These are phyloP conservation scores for Talaromyces stipitatus DNA, from an alignment of 495 filamentous ascomycete genomes.

Conservation along the genomic window DNA sequence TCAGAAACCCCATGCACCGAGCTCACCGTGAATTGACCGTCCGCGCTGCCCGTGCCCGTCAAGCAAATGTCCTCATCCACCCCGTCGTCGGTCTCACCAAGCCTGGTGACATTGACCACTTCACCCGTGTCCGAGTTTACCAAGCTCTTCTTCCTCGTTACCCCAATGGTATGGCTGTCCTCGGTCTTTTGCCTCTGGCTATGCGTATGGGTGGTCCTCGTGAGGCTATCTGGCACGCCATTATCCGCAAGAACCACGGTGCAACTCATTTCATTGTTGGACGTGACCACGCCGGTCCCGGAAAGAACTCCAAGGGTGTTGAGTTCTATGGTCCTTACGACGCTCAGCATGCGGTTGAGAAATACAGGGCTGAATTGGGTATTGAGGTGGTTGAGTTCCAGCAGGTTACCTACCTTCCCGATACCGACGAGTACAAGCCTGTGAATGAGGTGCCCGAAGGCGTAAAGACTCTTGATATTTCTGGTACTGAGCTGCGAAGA, in stretches of 20 bases:
- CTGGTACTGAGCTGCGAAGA: slow-evolving; percentile 86
- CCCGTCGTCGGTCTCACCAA: slow-evolving; percentile 97
- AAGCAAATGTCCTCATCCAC: slow-evolving; percentile 98
- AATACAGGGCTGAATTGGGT: slow-evolving; percentile 90
- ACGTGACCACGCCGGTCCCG: slow-evolving; percentile 93
- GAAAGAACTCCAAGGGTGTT: slow-evolving; percentile 90
- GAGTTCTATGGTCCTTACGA: slow-evolving; percentile 99
- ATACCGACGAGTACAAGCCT: slow-evolving; percentile 91
- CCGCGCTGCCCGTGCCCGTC: slow-evolving; percentile 85
- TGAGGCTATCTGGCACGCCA: slow-evolving; percentile 99
- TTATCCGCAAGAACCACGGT: slow-evolving; percentile 99
- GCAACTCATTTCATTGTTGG: slow-evolving; percentile 99
- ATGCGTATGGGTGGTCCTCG: slow-evolving; percentile 99
- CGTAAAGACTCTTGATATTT: slow-evolving; percentile 90
- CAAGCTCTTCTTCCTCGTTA: slow-evolving; percentile 94
- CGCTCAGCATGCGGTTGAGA: slow-evolving; percentile 95
- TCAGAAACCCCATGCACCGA: slow-evolving; percentile 94
- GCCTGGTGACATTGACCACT: slow-evolving; percentile 98
- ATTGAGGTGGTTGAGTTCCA: slow-evolving; percentile 99
- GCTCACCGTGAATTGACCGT: slow-evolving; percentile 97
- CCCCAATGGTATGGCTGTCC: slow-evolving; percentile 97
- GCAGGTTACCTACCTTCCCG: slow-evolving; percentile 97
- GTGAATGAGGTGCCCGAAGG: slow-evolving; percentile 80
- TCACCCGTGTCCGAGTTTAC: slow-evolving; percentile 97
- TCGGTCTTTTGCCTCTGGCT: slow-evolving; percentile 88